Evolutionary conservation across 306 rosid species (phyloP), one percentile per base, ranked within the genome.

Genomic region (Betula pendula): DNA sequence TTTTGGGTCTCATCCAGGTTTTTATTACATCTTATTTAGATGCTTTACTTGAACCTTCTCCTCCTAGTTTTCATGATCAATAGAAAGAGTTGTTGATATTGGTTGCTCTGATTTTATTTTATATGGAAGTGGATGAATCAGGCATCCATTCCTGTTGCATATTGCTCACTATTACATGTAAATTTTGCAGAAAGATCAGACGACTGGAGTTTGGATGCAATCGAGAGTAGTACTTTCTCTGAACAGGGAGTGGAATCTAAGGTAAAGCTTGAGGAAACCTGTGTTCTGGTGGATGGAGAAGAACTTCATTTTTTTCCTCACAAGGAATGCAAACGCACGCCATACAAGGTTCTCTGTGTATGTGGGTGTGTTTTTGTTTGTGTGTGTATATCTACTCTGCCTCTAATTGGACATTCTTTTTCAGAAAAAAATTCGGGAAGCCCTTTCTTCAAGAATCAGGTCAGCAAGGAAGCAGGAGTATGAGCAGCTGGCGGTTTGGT

Each of bases 401-500:
- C 78, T 79, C 68, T 81, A 79, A 76, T 62, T 72, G 47, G 9
- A 38, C 4, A 44, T 42, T 66, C 7, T 60, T 52, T 72, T 72
- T 68, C 84, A 89, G 96, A 84, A 92, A 78, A 95, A 89, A 78
- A 73, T 79, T 60, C 71, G 74, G 68, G 85, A 84, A 60, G 85
- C 84, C 4, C 91, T 94, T 74, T 80, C 88, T 24, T 81, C 87
- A 71, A 81, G 89, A 76, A 85, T 80, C 82, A 92, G 81, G 75
- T 79, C 84, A 29, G 78, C 84, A 24, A 95, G 97, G 88, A 90
- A 79, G 88, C 85, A 87, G 81, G 99, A 95, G 87, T 92, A 92
- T 43, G 70, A 90, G 78, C 87, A 87, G 82, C 97, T 95, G 42
- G 96, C 93, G 9, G 60, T 85, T 56, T 82, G 70, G 80, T 84